These are phyloP conservation scores for Pseudonitzschia multistriata DNA, from an alignment of 108 stramenopile species.

Conservation along the genomic window DNA sequence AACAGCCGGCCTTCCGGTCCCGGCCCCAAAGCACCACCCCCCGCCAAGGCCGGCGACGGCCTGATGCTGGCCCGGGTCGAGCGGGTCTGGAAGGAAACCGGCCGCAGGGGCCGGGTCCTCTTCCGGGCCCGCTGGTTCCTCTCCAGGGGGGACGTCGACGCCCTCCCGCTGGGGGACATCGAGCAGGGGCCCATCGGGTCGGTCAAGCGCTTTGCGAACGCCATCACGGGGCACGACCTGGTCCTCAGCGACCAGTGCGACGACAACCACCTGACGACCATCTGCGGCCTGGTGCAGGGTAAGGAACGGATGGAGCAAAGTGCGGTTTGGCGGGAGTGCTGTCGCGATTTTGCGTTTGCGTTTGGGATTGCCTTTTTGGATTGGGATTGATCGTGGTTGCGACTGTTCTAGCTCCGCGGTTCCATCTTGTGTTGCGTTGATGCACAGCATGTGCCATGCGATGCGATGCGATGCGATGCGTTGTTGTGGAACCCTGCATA, in stretches of 20 bases:
- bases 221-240: constrained; percentile 49
- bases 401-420: too few species aligned
- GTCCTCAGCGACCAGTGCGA: constrained; percentile 62
- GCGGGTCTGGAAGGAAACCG: constrained; percentile 56
- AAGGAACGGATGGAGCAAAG: too few species aligned
- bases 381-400: too few species aligned
- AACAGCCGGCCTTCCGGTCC: too few species aligned
- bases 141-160: constrained; percentile 57
- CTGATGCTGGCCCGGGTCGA: constrained; percentile 62
- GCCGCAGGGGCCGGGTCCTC: not conserved
- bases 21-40: not conserved
- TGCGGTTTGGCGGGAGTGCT: not conserved
- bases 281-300: constrained; percentile 41
- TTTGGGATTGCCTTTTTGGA: too few species aligned
- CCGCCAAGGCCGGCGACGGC: constrained; percentile 37
- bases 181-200: constrained; percentile 24
- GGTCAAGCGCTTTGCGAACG: constrained; percentile 19
- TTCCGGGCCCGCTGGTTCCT: constrained; percentile 37
- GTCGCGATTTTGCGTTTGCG: not conserved
- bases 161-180: constrained; percentile 41
- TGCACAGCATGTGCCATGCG: too few species aligned
- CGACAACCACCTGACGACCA: constrained; percentile 57
- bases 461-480: too few species aligned
- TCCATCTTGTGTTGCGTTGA: too few species aligned
- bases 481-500: too few species aligned